Evolutionary conservation across 495 filamentous ascomycete species (phyloP).

Genomic region (Hypoxylon fragiforme): DNA sequence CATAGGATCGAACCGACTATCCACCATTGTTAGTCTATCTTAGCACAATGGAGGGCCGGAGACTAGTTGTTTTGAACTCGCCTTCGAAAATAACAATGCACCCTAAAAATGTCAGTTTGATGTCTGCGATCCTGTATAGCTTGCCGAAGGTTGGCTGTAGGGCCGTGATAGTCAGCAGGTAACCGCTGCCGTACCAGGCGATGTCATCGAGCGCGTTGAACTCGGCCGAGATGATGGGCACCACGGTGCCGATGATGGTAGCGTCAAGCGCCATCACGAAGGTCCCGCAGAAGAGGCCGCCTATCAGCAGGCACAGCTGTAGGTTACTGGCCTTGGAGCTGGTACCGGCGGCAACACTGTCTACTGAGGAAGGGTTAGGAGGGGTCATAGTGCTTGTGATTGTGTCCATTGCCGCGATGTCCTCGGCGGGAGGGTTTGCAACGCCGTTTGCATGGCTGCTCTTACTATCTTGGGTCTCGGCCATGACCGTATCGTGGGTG

Average conservation of each 20-base stretch:
- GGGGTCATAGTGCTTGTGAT: no score
- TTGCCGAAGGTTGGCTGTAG: constrained; percentile 52
- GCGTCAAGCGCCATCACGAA: neutral
- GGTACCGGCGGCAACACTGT: no score
- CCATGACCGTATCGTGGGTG: no score
- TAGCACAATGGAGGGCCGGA: neutral
- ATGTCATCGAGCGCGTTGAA: constrained; percentile 51
- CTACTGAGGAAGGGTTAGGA: no score
- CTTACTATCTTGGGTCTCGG: no score
- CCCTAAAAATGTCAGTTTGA: constrained; percentile 49
- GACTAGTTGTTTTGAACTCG: neutral
- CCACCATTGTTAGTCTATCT: no score
- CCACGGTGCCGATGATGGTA: constrained; percentile 23
- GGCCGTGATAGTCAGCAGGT: constrained; percentile 49
- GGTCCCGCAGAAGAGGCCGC: neutral
- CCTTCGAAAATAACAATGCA: constrained; percentile 47
- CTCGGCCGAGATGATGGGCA: constrained; percentile 48
- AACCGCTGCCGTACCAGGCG: constrained; percentile 58
- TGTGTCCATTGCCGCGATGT: no score
- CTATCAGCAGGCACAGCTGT: no score
- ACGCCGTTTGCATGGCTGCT: no score
- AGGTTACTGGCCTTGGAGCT: no score
- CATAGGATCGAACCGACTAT: constrained; percentile 43
- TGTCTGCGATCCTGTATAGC: constrained; percentile 49
- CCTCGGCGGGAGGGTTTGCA: no score